Conservation (phyloP, 306 rosid species). For the Sechiopsis laciniata region DNA sequence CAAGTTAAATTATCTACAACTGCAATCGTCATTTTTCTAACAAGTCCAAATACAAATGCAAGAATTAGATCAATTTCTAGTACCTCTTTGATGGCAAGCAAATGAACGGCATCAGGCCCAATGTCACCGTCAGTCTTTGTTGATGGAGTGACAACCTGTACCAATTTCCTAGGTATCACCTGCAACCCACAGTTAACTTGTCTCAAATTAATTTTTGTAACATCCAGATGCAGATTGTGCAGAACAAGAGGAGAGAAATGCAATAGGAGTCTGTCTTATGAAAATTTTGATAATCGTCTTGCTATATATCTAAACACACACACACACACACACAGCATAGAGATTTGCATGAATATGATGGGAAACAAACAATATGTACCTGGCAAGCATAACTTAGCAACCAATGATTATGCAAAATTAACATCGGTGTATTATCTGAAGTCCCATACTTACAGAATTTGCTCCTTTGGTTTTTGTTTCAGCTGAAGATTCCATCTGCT, state of each 20-base stretch:
- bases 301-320: not conserved
- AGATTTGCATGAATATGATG: conserved; percentile 4
- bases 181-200: conserved; percentile 29
- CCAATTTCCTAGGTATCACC: conserved; percentile 65
- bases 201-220: not conserved
- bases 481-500: conserved; percentile 82
- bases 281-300: not conserved
- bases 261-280: not conserved
- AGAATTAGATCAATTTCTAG: not conserved
- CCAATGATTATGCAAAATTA: conserved; percentile 21
- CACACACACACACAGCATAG: too few species aligned
- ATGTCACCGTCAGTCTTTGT: conserved; percentile 59
- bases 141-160: conserved; percentile 85
- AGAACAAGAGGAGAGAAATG: not conserved
- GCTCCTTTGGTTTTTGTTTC: conserved; percentile 77
- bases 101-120: conserved; percentile 85
- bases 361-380: not conserved
- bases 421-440: not conserved
- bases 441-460: conserved; percentile 66
- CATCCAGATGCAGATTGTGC: not conserved
- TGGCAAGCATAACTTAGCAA: not conserved
- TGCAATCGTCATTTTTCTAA: not conserved
- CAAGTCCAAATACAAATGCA: not conserved
- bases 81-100: conserved; percentile 89
- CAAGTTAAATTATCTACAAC: not conserved